A percentile compares a stretch with the other conserved stretches of the same genome.
Conservation (phyloP, 306 rosid species). For the Gastrolobium bilobum region DNA sequence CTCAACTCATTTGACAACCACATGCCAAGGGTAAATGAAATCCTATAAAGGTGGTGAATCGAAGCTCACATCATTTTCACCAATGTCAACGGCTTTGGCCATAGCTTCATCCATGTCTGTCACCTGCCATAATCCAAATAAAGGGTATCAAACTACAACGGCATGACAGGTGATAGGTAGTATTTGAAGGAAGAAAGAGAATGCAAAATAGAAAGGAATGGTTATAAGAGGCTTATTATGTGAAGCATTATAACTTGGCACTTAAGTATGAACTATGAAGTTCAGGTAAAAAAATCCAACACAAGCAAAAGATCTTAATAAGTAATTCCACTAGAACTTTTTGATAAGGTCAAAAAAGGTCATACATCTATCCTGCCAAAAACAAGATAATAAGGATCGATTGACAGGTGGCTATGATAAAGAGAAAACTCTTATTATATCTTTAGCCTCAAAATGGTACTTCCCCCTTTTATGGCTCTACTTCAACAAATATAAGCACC, state of each 20-base stretch:
- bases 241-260: slow-evolving; percentile 18
- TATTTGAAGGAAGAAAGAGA: slow-evolving; percentile 15
- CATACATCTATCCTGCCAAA: slow-evolving; percentile 2
- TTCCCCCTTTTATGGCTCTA: neutral
- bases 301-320: neutral
- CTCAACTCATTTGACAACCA: neutral
- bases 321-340: slow-evolving; percentile 8
- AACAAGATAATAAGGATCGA: slow-evolving; percentile 7
- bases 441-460: slow-evolving; percentile 2
- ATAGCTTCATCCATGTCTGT: slow-evolving; percentile 91
- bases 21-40: slow-evolving; percentile 23
- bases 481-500: slow-evolving; percentile 2
- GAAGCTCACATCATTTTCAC: slow-evolving; percentile 89
- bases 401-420: slow-evolving; percentile 10
- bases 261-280: neutral
- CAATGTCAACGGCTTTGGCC: slow-evolving; percentile 93
- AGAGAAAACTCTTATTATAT: neutral
- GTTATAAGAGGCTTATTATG: neutral
- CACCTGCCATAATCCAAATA: slow-evolving; percentile 58
- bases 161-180: slow-evolving; percentile 23
- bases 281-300: neutral
- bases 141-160: slow-evolving; percentile 43
- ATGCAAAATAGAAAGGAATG: slow-evolving; percentile 8
- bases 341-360: slow-evolving; percentile 10
- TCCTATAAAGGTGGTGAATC: slow-evolving; percentile 19